These are phyloP conservation scores for Trichoderma polysporum DNA, from an alignment of 2,329 filamentous ascomycete genomes.

Conservation along the genomic window DNA sequence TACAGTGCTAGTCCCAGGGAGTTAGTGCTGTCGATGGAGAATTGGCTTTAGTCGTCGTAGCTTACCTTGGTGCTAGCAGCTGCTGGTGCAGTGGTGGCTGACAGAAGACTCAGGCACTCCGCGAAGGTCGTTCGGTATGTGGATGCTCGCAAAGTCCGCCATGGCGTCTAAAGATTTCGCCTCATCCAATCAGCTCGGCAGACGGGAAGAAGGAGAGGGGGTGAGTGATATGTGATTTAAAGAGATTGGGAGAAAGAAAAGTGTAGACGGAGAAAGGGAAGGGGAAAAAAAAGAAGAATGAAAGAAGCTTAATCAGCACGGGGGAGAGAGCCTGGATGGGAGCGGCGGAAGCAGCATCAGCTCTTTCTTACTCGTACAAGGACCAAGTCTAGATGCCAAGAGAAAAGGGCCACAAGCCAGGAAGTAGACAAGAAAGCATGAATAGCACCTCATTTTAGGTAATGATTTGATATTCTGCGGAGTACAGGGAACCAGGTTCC, in stretches of 20 bases:
- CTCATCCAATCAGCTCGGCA: not conserved
- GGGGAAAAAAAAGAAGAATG: not conserved
- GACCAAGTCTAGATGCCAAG: not conserved
- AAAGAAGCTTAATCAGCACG: not conserved
- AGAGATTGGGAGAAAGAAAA: not conserved
- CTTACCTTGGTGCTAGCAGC: not conserved
- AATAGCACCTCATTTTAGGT: not conserved
- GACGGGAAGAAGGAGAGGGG: not conserved
- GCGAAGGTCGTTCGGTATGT: slow-evolving; percentile 3
- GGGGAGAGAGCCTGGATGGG: not conserved
- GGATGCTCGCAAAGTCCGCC: not conserved
- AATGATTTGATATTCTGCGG: not conserved
- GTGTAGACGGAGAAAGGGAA: not conserved
- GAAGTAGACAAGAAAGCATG: not conserved
- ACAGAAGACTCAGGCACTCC: slow-evolving; percentile 9
- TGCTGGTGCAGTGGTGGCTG: slow-evolving; percentile 7
- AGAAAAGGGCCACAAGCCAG: not conserved
- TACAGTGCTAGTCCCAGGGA: slow-evolving; percentile 3
- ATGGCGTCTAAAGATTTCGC: not conserved
- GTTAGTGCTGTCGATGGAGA: slow-evolving; percentile 15
- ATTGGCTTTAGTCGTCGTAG: not conserved
- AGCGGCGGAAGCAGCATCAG: not conserved
- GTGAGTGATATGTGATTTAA: not conserved
- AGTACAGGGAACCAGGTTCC: not conserved
- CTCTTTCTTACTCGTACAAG: not conserved